Conservation (phyloP, 768 basidiomycete species). For the Podaxis sp. region DNA sequence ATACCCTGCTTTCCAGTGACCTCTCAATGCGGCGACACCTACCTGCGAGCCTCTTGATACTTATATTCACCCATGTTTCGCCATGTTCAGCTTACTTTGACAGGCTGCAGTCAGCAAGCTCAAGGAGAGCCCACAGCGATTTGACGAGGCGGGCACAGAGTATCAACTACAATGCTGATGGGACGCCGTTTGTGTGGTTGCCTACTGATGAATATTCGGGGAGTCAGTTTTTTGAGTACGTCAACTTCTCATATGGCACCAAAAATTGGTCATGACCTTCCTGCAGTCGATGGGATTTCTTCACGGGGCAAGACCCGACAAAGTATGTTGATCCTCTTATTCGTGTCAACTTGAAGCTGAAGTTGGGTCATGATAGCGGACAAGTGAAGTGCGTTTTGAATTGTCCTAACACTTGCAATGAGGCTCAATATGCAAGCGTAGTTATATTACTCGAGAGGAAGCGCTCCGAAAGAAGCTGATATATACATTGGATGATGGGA, state of each 20-base stretch:
- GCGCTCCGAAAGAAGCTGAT: conserved; percentile 57
- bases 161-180: conserved; percentile 13
- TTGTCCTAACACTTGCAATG: neutral
- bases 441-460: conserved; percentile 55
- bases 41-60: neutral
- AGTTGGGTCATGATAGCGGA: conserved; percentile 47
- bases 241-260: neutral
- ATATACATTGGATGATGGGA: conserved; percentile 57
- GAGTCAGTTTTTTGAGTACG: conserved; percentile 15
- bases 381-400: conserved; percentile 59
- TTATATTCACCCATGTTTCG: neutral
- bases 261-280: neutral
- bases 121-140: neutral
- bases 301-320: conserved; percentile 63
- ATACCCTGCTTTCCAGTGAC: neutral
- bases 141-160: neutral
- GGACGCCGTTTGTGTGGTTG: conserved; percentile 17
- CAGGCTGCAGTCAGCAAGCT: neutral
- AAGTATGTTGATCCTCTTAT: conserved; percentile 39
- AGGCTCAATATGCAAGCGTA: conserved; percentile 5
- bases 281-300: conserved; percentile 58
- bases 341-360: conserved; percentile 12
- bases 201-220: conserved; percentile 13
- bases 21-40: neutral
- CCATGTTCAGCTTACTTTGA: neutral